phyloP scores from a whole-genome alignment of 2,329 filamentous ascomycete genomes.

The Coniochaeta ligniaria region DNA sequence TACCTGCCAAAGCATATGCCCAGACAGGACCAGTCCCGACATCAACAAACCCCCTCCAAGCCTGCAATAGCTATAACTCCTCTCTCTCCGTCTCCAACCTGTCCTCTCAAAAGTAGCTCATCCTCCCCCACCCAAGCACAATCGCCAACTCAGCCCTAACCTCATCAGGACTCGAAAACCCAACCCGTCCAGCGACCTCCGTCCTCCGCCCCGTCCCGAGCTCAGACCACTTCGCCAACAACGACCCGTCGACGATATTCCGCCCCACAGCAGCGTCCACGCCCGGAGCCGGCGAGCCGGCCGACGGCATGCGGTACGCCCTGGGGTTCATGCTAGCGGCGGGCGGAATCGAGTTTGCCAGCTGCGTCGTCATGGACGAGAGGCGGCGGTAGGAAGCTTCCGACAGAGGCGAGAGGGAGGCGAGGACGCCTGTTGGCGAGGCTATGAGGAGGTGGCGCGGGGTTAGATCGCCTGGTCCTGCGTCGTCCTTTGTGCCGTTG shows the following conservation, averaged over 20 bases:
- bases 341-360: slow-evolving; percentile 69
- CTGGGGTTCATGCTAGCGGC: slow-evolving; percentile 77
- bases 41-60: background rate
- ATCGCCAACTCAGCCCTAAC: slow-evolving; percentile 63
- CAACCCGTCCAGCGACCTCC: slow-evolving; percentile 70
- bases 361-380: slow-evolving; percentile 70
- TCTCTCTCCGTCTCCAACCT: background rate
- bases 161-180: slow-evolving; percentile 58
- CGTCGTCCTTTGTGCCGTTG: slow-evolving; percentile 17
- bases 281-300: slow-evolving; percentile 32
- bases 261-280: slow-evolving; percentile 54
- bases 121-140: slow-evolving; percentile 54
- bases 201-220: slow-evolving; percentile 61
- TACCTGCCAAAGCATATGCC: too few relatives aligned
- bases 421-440: slow-evolving; percentile 69
- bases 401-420: slow-evolving; percentile 67
- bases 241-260: slow-evolving; percentile 69
- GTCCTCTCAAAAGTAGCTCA: slow-evolving; percentile 40
- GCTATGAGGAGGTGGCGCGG: slow-evolving; percentile 56
- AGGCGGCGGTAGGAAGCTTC: slow-evolving; percentile 81
- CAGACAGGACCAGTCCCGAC: too few relatives aligned
- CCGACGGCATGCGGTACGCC: slow-evolving; percentile 57
- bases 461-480: slow-evolving; percentile 16
- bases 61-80: background rate
- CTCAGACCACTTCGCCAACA: slow-evolving; percentile 70